These are phyloP conservation scores for Globisporangium megalacanthum DNA, from an alignment of 352 stramenopile genomes.

Conservation along the genomic window DNA sequence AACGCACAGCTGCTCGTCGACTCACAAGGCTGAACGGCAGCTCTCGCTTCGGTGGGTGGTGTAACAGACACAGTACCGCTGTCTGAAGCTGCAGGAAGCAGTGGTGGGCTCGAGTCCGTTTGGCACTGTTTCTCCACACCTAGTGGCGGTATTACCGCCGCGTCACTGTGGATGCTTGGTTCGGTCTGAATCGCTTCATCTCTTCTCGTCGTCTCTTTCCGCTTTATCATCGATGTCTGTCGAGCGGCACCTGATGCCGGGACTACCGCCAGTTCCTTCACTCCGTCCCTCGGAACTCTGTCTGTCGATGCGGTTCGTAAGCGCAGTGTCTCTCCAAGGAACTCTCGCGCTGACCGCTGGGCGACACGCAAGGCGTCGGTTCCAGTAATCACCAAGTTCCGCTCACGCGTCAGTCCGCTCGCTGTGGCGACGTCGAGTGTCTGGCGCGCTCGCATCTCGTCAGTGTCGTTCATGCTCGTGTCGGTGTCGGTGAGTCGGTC, in stretches of 20 bases:
- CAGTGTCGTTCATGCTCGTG: not conserved
- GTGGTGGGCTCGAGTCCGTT: not conserved
- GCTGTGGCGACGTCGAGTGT: slow-evolving; percentile 10
- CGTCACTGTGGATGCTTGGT: not conserved
- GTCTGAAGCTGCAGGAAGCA: not conserved
- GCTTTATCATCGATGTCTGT: no score
- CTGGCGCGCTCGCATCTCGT: not conserved
- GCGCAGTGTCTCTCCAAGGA: slow-evolving; percentile 17
- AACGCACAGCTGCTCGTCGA: not conserved
- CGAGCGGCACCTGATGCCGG: not conserved
- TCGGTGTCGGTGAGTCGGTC: not conserved
- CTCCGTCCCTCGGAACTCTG: not conserved
- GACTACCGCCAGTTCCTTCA: not conserved
- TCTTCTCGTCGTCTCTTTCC: not conserved
- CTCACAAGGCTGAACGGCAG: no score
- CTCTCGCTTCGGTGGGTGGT: no score
- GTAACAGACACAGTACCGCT: no score
- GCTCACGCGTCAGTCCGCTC: slow-evolving; percentile 14
- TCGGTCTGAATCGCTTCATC: slow-evolving; percentile 12
- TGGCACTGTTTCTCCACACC: slow-evolving; percentile 4
- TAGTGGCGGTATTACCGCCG: not conserved
- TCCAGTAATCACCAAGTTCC: slow-evolving; percentile 22
- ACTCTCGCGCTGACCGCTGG: slow-evolving; percentile 24
- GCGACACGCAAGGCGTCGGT: slow-evolving; percentile 32
- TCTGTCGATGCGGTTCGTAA: not conserved